Conservation (phyloP, 805 yeast genomes). For the Cyberlindnera japonica region DNA sequence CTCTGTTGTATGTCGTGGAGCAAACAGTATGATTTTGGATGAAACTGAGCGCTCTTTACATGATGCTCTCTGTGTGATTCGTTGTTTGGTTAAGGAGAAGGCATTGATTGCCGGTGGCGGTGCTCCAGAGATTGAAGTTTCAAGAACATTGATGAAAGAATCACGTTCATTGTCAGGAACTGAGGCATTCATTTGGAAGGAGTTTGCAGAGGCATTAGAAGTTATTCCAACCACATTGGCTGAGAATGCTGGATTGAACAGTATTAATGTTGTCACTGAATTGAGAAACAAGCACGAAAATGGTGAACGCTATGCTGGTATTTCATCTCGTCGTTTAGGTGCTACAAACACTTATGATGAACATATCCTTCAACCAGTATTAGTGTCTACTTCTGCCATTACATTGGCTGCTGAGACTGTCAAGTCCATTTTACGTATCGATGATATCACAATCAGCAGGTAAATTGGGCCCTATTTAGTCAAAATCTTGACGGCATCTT, state of each 20-base stretch:
- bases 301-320: slow-evolving; percentile 93
- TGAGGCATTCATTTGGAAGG: slow-evolving; percentile 51
- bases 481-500: slow-evolving; percentile 60
- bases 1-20: slow-evolving; percentile 92
- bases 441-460: slow-evolving; percentile 92
- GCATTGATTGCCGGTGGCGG: slow-evolving; percentile 99
- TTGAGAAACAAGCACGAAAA: slow-evolving; percentile 85
- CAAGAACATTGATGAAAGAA: slow-evolving; percentile 87
- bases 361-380: slow-evolving; percentile 93
- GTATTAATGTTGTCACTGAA: slow-evolving; percentile 87
- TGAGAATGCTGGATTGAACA: slow-evolving; percentile 95
- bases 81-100: slow-evolving; percentile 78
- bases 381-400: slow-evolving; percentile 92
- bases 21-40: slow-evolving; percentile 83
- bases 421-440: slow-evolving; percentile 82
- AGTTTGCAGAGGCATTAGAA: slow-evolving; percentile 85
- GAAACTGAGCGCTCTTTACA: slow-evolving; percentile 97
- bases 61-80: slow-evolving; percentile 93
- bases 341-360: slow-evolving; percentile 89
- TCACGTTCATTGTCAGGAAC: slow-evolving; percentile 92
- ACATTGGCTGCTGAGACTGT: slow-evolving; percentile 95
- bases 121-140: slow-evolving; percentile 97
- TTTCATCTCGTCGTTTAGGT: slow-evolving; percentile 90
- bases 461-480: too few species aligned
- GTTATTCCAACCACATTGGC: slow-evolving; percentile 94